These are phyloP conservation scores for Silybum marianum DNA, from an alignment of 129 eudicot genomes.

Conservation along the genomic window DNA sequence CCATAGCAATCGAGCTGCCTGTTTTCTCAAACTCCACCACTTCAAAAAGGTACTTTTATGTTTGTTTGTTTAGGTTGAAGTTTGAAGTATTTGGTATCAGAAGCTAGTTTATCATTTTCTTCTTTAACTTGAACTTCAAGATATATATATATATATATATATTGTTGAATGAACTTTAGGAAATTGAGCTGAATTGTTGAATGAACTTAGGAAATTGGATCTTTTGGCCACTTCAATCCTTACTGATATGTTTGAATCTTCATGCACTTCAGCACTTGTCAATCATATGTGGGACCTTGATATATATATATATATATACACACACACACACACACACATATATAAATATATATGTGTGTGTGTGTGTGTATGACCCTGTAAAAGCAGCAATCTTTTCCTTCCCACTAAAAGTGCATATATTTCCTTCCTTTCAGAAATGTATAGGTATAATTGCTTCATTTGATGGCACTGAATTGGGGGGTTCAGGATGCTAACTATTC, in stretches of 20 bases:
- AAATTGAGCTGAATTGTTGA: background rate
- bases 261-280: background rate
- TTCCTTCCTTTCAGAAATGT: background rate
- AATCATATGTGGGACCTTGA: background rate
- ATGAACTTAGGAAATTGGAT: background rate
- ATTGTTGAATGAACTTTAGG: too few species aligned
- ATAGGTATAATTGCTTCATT: background rate
- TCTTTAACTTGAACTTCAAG: background rate
- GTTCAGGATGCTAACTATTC: background rate
- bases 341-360: too few species aligned
- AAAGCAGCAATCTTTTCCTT: background rate
- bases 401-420: background rate
- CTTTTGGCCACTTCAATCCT: background rate
- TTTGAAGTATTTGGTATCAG: background rate
- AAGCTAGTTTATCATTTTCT: background rate
- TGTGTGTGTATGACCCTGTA: background rate
- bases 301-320: too few species aligned
- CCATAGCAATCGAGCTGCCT: slow-evolving; percentile 96
- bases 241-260: background rate
- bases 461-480: slow-evolving; percentile 4
- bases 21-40: slow-evolving; percentile 82
- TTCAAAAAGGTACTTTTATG: slow-evolving; percentile 62
- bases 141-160: background rate
- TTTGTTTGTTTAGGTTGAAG: background rate
- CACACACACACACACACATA: too few species aligned